Base-by-base conservation (phyloP, 2,329 filamentous ascomycete species). In the Alternaria solani region DNA sequence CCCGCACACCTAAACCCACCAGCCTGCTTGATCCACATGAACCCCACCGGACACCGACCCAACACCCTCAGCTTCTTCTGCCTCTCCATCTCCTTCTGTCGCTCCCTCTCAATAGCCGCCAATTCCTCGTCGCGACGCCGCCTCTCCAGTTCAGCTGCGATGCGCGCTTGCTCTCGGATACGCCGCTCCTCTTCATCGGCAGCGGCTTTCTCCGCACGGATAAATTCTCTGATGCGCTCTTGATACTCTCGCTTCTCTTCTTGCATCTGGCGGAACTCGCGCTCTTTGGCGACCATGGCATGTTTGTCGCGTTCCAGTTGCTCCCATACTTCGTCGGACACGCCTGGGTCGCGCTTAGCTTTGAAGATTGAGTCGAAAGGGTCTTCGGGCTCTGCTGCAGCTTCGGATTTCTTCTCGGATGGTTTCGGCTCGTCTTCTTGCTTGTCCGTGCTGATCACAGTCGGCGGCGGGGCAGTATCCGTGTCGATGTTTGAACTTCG, bases 1-100 rank as follows among this genome's bases (percentile, higher is more conserved):
- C 85, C 89, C 0, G 82, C 82, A 77, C 90, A 92, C 5, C 88
- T 75, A 74, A 87, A 92, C 0, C 89, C 89, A 1, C 68, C 70
- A 1, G 2, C 41, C 67, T 89, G 83, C 66, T 85, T 86, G 26
- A 90, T 86, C 90, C 90, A 93, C 0, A 58, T 55, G 68, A 48
- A 92, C 0, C 89, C 90, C 18, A 55, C 38, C 0, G 81, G 79
- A 72, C 90, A 93, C 0, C 75, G 51, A 0, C 89, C 89, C 79
- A 87, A 80, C 1, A 65, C 30, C 64, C 70, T 75, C 64, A 92
- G 70, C 66, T 84, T 88, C 39, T 70, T 64, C 75, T 85, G 82
- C 11, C 67, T 74, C 61, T 78, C 70, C 58, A 44, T 66, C 57
- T 80, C 80, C 61, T 82, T 77, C 64, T 80, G 72, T 4, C 78